These are phyloP conservation scores for Papiliotrema terrestris DNA, from an alignment of 1,284 basidiomycete species.

Conservation along the genomic window DNA sequence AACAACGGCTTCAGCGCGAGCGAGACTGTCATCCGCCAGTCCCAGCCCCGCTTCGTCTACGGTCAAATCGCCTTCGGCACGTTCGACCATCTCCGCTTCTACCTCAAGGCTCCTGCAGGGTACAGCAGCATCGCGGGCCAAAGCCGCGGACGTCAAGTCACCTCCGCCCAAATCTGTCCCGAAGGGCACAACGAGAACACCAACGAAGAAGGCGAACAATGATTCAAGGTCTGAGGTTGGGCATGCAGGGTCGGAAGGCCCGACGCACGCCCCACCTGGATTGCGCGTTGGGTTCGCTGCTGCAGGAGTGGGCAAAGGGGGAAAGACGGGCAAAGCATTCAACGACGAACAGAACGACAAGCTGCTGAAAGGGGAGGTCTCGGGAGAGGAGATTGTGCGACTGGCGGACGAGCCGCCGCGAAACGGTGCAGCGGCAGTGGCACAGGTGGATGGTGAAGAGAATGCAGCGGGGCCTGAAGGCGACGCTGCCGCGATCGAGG, in stretches of 20 bases:
- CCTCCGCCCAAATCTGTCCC: not conserved
- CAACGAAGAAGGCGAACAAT: not conserved
- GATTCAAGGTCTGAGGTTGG: not conserved
- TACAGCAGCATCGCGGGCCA: constrained; percentile 31
- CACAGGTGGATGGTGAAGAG: not conserved
- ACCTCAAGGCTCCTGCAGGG: constrained; percentile 30
- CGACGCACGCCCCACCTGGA: not conserved
- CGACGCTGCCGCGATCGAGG: no score
- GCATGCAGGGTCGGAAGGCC: not conserved
- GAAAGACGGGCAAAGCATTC: constrained; percentile 2
- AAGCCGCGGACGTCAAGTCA: constrained; percentile 12
- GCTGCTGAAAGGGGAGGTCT: not conserved
- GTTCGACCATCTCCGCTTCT: constrained; percentile 1
- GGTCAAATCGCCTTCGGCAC: not conserved
- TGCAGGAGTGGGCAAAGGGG: not conserved
- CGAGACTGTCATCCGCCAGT: constrained; percentile 2
- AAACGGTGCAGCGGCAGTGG: not conserved
- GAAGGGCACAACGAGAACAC: not conserved
- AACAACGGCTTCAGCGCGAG: not conserved
- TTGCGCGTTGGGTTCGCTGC: not conserved
- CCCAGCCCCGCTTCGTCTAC: constrained; percentile 1
- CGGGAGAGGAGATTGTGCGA: not conserved
- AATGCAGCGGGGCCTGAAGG: no score
- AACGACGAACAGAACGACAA: constrained; percentile 1
- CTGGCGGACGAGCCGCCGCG: not conserved